A percentile compares a stretch with the other conserved stretches of the same genome.
These are phyloP conservation scores for Pseudocercospora vitis DNA, from an alignment of 2,329 filamentous ascomycete genomes.

Conservation along the genomic window DNA sequence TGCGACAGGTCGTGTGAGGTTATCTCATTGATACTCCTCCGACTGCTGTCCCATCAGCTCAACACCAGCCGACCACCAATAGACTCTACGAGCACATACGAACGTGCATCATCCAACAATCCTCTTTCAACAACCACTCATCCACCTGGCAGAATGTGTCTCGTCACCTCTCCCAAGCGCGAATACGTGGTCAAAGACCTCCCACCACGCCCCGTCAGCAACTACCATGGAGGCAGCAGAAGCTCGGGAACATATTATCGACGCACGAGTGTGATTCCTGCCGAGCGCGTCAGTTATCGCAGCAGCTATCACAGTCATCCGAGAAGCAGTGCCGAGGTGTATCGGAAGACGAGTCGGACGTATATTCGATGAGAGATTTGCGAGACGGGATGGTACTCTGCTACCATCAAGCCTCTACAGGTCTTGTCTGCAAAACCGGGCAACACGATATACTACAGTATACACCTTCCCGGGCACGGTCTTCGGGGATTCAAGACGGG, in stretches of 20 bases:
- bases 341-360: constrained; percentile 30
- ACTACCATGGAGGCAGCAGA: constrained; percentile 33
- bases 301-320: constrained; percentile 25
- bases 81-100: neutral
- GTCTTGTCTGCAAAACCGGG: too few species aligned
- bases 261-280: constrained; percentile 27
- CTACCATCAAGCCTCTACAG: neutral
- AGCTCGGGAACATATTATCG: constrained; percentile 22
- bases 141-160: constrained; percentile 30
- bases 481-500: too few species aligned
- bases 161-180: constrained; percentile 31
- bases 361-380: constrained; percentile 26
- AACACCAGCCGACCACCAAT: too few species aligned
- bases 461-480: too few species aligned
- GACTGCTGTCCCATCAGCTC: neutral
- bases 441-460: too few species aligned
- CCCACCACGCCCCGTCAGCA: constrained; percentile 36
- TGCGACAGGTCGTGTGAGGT: constrained; percentile 1
- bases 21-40: neutral
- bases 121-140: neutral
- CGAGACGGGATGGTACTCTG: neutral
- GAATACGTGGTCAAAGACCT: constrained; percentile 28
- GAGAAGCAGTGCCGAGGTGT: constrained; percentile 26
- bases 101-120: neutral
- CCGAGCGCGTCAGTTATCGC: constrained; percentile 28